These are phyloP conservation scores for Eucalyptus marginata DNA, from an alignment of 345 rosid genomes.

Conservation along the genomic window DNA sequence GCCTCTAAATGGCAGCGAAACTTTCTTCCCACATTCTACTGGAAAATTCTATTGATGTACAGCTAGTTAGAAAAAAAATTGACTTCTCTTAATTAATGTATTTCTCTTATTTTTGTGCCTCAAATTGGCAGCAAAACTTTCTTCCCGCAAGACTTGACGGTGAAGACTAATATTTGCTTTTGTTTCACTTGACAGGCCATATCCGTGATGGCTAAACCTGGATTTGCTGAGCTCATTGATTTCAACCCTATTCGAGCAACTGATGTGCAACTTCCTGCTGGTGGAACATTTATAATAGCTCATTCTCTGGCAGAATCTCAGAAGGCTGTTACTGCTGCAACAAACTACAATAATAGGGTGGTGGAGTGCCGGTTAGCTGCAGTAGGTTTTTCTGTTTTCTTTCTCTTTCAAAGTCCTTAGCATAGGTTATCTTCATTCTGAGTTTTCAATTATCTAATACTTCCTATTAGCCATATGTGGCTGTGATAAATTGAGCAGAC, in stretches of 20 bases:
- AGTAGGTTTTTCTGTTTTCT: constrained; percentile 24
- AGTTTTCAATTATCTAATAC: not conserved
- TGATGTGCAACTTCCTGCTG: constrained; percentile 89
- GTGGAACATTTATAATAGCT: constrained; percentile 93
- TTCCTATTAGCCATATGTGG: not conserved
- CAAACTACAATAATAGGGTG: constrained; percentile 90
- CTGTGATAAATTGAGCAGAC: not conserved
- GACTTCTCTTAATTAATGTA: not conserved
- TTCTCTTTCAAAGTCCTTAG: not conserved
- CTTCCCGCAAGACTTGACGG: not conserved
- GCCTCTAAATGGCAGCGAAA: not conserved
- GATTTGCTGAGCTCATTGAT: constrained; percentile 99
- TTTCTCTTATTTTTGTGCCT: not conserved
- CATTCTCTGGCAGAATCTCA: constrained; percentile 94
- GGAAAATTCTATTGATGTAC: not conserved
- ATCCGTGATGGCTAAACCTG: constrained; percentile 89
- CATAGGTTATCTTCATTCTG: not conserved
- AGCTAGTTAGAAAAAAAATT: not conserved
- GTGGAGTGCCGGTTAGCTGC: constrained; percentile 95
- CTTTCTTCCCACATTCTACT: not conserved
- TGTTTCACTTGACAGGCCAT: constrained; percentile 54
- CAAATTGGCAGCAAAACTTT: not conserved
- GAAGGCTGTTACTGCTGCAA: constrained; percentile 97
- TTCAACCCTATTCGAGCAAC: constrained; percentile 96
- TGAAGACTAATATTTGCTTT: not conserved